Base-by-base conservation (phyloP, 2,329 filamentous ascomycete species). In the Mariannaea sp. region DNA sequence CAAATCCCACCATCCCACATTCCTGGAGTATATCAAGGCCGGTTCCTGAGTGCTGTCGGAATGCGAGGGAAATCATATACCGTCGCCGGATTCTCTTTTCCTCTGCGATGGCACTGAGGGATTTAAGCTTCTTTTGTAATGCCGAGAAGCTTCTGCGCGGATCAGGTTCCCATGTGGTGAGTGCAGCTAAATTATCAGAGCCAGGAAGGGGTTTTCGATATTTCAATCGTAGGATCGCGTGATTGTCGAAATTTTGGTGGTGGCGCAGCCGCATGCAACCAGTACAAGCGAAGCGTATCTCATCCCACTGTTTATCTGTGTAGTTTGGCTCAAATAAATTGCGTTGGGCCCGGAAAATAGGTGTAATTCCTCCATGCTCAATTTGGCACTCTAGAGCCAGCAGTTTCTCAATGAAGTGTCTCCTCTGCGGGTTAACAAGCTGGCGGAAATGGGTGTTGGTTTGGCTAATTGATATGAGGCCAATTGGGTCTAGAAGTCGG, bases 401-500 rank as follows among this genome's bases (percentile, higher is more conserved):
- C 0, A 62, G 53, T 1, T 52, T 44, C 17, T 60, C 49, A 2
- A 13, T 39, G 13, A 62, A 39, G 2, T 60, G 50, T 8, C 13
- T 49, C 14, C 42, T 54, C 9, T 50, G 8, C 1, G 55, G 59
- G 2, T 20, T 47, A n/a, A 62, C 38, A 4, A 61, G 46, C 5
- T 3, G 17, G 4, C 50, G 53, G 1, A 61, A 61, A 10, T 55
- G 30, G 13, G 14, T 19, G 42, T 29, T 60, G 27, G 44, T 30
- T 14, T 60, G 59, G 36, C 54, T 61, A n/a, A 56, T 16, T 4
- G 49, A 58, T 6, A 61, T 48, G 5, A 61, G 47, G n/a, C 49
- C 27, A 14, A 53, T 44, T 2, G 58, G 60, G 3, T 62, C 58
- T n/a, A 62, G 54, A 1, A 56, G 45, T 3, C 56, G 47, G 32